These are phyloP conservation scores for Tylopilus cervinicoccineus DNA, from an alignment of 768 basidiomycete species.

Conservation along the genomic window DNA sequence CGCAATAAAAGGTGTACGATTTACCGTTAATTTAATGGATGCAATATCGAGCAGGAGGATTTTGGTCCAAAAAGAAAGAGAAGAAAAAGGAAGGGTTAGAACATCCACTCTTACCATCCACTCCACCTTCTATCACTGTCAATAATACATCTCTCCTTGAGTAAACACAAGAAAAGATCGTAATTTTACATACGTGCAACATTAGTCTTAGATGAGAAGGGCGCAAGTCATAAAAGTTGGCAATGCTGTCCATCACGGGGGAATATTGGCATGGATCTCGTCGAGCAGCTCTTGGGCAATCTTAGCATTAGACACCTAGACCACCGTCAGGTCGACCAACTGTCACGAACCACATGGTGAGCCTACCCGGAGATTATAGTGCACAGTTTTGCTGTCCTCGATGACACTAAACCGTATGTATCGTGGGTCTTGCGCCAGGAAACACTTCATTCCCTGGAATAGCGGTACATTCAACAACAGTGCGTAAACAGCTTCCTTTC, in stretches of 20 bases:
- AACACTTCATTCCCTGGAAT: conserved; percentile 75
- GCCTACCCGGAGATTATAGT: conserved; percentile 74
- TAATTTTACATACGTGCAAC: conserved; percentile 31
- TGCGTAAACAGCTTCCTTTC: conserved; percentile 79
- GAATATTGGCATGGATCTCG: conserved; percentile 44
- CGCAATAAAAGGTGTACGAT: conserved; percentile 21
- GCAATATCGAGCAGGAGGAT: conserved; percentile 5
- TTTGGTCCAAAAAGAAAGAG: conserved; percentile 14
- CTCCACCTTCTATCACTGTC: conserved; percentile 22
- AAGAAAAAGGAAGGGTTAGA: not conserved
- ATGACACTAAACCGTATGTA: conserved; percentile 76
- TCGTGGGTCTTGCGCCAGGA: conserved; percentile 70
- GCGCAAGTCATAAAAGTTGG: conserved; percentile 13
- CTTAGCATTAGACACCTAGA: conserved; percentile 63
- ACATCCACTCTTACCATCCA: conserved; percentile 12
- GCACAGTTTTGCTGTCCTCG: conserved; percentile 53
- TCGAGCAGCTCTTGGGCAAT: conserved; percentile 67
- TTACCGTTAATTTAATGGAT: conserved; percentile 26
- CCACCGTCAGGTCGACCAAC: not conserved
- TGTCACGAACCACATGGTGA: not conserved
- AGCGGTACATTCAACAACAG: conserved; percentile 70
- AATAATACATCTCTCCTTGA: conserved; percentile 21
- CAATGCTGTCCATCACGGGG: conserved; percentile 23
- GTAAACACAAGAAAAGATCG: conserved; percentile 26
- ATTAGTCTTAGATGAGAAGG: conserved; percentile 32